Evolutionary conservation across 2,329 filamentous ascomycete species (phyloP).

Genomic region (Aspergillus fumigatus): DNA sequence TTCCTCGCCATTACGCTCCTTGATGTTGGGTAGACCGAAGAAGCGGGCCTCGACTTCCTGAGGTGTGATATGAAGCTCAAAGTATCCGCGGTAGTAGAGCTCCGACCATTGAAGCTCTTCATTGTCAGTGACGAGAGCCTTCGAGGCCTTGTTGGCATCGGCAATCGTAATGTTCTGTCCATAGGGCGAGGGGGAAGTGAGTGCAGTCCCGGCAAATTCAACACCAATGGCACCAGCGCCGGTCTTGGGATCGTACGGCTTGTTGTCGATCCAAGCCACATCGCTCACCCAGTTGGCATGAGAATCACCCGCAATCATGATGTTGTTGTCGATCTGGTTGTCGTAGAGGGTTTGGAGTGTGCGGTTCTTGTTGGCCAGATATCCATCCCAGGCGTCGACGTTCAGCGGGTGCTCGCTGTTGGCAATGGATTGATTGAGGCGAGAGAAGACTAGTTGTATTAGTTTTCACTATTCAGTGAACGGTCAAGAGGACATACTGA

Average conservation of each 20-base stretch:
- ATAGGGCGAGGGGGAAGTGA: slow-evolving; percentile 58
- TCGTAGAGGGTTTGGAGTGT: slow-evolving; percentile 63
- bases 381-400: slow-evolving; percentile 62
- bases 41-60: slow-evolving; percentile 59
- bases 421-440: slow-evolving; percentile 22
- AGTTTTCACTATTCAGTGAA: slow-evolving; percentile 3
- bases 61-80: slow-evolving; percentile 56
- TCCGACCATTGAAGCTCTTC: slow-evolving; percentile 68
- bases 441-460: background rate
- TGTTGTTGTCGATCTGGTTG: slow-evolving; percentile 66
- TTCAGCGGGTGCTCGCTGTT: slow-evolving; percentile 42
- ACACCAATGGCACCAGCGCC: slow-evolving; percentile 57
- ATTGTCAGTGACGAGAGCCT: slow-evolving; percentile 43
- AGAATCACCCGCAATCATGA: slow-evolving; percentile 67
- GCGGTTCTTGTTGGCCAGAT: slow-evolving; percentile 65
- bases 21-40: slow-evolving; percentile 60
- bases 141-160: slow-evolving; percentile 46
- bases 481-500: slow-evolving; percentile 30
- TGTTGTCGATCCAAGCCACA: slow-evolving; percentile 53
- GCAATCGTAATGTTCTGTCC: slow-evolving; percentile 50
- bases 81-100: slow-evolving; percentile 70
- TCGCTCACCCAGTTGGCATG: slow-evolving; percentile 64
- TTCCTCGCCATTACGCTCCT: slow-evolving; percentile 58
- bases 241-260: slow-evolving; percentile 49
- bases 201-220: slow-evolving; percentile 64